phyloP scores from a whole-genome alignment of 345 rosid genomes.

The Salix brachista region DNA sequence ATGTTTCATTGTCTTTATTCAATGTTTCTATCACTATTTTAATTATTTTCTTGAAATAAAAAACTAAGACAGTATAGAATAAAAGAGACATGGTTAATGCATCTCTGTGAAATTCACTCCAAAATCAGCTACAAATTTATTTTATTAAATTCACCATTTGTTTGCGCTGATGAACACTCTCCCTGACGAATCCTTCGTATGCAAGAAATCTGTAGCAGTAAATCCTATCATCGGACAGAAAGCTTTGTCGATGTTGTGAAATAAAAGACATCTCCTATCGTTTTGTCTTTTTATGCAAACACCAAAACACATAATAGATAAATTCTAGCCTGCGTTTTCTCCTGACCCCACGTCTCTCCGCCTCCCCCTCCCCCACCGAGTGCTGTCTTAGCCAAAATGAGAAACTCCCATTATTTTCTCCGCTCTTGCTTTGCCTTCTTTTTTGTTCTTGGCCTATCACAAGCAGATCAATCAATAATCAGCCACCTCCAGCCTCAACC shows the following conservation, averaged over 20 bases:
- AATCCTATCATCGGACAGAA: background rate
- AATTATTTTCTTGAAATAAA: no score
- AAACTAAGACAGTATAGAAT: no score
- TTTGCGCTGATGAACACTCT: no score
- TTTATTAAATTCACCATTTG: no score
- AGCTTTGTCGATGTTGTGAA: background rate
- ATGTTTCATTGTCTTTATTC: no score
- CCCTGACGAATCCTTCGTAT: background rate
- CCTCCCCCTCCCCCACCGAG: background rate
- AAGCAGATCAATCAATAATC: constrained; percentile 22
- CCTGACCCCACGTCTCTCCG: background rate
- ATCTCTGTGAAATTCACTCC: no score
- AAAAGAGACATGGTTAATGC: no score
- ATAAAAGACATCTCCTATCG: background rate
- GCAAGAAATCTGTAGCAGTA: background rate
- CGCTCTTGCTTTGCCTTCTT: constrained; percentile 24
- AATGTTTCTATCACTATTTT: no score
- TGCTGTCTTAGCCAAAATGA: constrained; percentile 11
- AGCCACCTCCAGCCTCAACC: constrained; percentile 37
- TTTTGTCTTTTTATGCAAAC: background rate
- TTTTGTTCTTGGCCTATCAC: constrained; percentile 10
- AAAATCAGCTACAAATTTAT: no score
- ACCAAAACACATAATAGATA: background rate
- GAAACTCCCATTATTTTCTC: constrained; percentile 7
- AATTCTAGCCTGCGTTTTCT: background rate